Evolutionary conservation across 2,329 filamentous ascomycete species (phyloP).

Genomic region (Botrytis cinerea): DNA sequence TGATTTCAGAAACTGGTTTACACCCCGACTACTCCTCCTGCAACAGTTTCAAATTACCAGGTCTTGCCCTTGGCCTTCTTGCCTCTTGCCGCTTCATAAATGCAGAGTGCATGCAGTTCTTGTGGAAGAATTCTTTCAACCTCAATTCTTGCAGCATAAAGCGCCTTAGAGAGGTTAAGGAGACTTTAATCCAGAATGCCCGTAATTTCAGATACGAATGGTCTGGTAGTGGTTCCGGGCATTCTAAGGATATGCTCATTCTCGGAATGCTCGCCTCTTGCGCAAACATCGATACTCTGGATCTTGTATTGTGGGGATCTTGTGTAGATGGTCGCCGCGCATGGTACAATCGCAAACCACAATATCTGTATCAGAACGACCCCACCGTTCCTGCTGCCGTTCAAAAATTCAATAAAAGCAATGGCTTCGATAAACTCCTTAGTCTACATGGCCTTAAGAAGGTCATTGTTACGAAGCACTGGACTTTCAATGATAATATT

Average conservation of each 20-base stretch:
- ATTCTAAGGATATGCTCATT: constrained; percentile 14
- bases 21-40: not conserved
- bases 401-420: constrained; percentile 27
- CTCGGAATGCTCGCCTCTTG: constrained; percentile 18
- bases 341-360: not conserved
- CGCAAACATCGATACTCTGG: constrained; percentile 24
- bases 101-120: constrained; percentile 28
- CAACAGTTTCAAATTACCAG: not conserved
- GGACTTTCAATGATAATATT: not conserved
- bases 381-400: constrained; percentile 16
- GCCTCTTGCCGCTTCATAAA: constrained; percentile 27
- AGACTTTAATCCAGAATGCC: constrained; percentile 19
- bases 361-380: constrained; percentile 22
- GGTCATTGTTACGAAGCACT: constrained; percentile 26
- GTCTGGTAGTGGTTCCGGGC: constrained; percentile 15
- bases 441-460: constrained; percentile 28
- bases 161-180: not conserved
- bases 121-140: constrained; percentile 32
- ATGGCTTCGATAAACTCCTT: constrained; percentile 29
- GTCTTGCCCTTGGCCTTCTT: constrained; percentile 27
- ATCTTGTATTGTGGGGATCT: constrained; percentile 19
- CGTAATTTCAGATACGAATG: constrained; percentile 29
- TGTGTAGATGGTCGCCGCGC: not conserved
- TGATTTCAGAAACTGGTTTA: constrained; percentile 16
- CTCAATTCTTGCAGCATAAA: not conserved